Conservation (phyloP, 352 stramenopile genomes). For the Achlya hypogyna region DNA sequence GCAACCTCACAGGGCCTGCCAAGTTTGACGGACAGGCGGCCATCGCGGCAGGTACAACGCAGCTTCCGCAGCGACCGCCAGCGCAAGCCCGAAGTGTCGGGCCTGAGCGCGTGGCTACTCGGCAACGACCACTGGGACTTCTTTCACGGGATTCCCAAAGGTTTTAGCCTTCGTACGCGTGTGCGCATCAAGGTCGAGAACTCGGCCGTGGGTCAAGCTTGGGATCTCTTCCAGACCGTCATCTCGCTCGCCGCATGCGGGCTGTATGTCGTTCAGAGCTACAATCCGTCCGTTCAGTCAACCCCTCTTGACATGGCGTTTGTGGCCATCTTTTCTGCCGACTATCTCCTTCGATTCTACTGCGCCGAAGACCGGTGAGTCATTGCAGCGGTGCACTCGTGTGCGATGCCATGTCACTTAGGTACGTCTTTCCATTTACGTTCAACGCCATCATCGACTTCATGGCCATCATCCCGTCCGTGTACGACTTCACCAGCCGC, state of each 20-base stretch:
- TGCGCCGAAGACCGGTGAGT: constrained; percentile 47
- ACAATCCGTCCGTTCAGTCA: constrained; percentile 24
- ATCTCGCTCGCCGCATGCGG: constrained; percentile 42
- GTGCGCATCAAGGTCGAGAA: constrained; percentile 57
- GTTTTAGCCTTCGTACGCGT: constrained; percentile 38
- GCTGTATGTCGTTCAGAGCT: constrained; percentile 47
- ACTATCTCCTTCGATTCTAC: constrained; percentile 59
- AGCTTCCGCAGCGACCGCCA: constrained; percentile 14
- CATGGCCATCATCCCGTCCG: constrained; percentile 45
- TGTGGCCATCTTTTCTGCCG: constrained; percentile 37
- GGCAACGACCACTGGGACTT: constrained; percentile 30
- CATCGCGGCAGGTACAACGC: neutral
- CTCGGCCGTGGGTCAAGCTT: constrained; percentile 34
- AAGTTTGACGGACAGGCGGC: neutral
- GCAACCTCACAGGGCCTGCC: no score
- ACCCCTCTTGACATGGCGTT: constrained; percentile 31
- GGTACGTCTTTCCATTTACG: constrained; percentile 30
- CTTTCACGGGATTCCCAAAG: constrained; percentile 42
- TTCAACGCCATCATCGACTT: constrained; percentile 53
- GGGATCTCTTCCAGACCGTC: constrained; percentile 51
- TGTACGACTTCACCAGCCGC: constrained; percentile 33
- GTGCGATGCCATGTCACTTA: neutral
- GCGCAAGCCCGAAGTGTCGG: neutral
- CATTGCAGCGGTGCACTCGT: no score
- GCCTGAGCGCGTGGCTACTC: constrained; percentile 21